These are phyloP conservation scores for Pythium apleroticum DNA, from an alignment of 352 stramenopile species.

Conservation along the genomic window DNA sequence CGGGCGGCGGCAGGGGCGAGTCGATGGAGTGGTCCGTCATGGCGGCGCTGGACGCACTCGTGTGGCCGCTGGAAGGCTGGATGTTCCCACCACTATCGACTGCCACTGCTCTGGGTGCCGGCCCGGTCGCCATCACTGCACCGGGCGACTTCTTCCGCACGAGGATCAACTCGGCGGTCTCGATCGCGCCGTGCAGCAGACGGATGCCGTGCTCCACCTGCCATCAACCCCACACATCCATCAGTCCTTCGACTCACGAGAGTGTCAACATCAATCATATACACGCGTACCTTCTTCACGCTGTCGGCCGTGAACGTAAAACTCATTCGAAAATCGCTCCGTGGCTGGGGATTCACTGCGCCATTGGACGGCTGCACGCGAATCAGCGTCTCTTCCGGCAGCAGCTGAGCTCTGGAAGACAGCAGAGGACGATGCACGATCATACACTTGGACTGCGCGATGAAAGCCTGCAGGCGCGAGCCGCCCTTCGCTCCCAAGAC, in stretches of 20 bases:
- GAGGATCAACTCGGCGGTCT: constrained; percentile 25
- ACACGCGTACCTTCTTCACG: constrained; percentile 37
- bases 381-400: constrained; percentile 4
- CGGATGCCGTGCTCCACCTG: constrained; percentile 28
- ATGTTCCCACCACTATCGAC: constrained; percentile 36
- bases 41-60: constrained; percentile 29
- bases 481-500: constrained; percentile 45
- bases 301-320: constrained; percentile 62
- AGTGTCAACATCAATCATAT: constrained; percentile 32
- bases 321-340: constrained; percentile 33
- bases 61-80: constrained; percentile 31
- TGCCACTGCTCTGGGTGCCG: constrained; percentile 16
- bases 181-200: constrained; percentile 23
- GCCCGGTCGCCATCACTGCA: constrained; percentile 5
- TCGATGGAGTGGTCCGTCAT: constrained; percentile 32
- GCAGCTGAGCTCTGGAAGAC: background rate
- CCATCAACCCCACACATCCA: constrained; percentile 11
- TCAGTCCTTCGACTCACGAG: constrained; percentile 20
- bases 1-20: constrained; percentile 4
- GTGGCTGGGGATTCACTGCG: background rate
- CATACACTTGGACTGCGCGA: constrained; percentile 53
- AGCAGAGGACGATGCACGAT: constrained; percentile 43
- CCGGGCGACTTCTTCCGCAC: constrained; percentile 2
- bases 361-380: constrained; percentile 2
- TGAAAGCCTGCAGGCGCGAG: constrained; percentile 56